Base-by-base conservation (phyloP, 225 moss, liverwort and hornwort genomes). In the Bryoerythrophyllum caledonicum region DNA sequence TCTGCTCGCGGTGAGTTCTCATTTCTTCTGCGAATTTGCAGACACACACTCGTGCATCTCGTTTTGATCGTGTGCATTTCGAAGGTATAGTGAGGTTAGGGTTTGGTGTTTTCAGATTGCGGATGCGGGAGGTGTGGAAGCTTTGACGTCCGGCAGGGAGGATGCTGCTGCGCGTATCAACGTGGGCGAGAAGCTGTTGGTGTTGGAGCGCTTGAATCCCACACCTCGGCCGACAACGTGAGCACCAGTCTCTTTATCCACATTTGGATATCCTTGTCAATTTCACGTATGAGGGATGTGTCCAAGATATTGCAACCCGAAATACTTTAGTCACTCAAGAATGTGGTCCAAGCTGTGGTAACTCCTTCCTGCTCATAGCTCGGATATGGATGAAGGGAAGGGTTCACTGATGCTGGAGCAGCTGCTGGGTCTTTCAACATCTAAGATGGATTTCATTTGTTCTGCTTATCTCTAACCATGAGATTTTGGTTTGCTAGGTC, bases 51-150 rank as follows among this genome's bases (percentile, higher is more conserved):
- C 38, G 38, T 38, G 38, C 38, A 38, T 38, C 8, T 38, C 38
- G 38, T 38, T 38, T 38, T n/a, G n/a, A n/a, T n/a, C n/a, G n/a
- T n/a, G n/a, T n/a, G n/a, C n/a, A n/a, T n/a, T n/a, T 67, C 74
- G 24, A 78, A 43, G 53, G 78, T 72, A 60, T 71, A 75, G 41
- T 65, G 63, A 38, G 57, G 23, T 72, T 75, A 68, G 78, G 81
- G 72, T 85, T 81, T 78, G 78, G 64, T 35, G 51, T 15, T 43
- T 68, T 68, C 82, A 93, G 91, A 96, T 96, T 70, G 85, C 77
- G 63, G 96, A 96, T 81, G 94, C 96, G 32, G 96, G 96, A 48
- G 94, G 94, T 40, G 76, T 92, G 21, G 86, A 94, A 57, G 92
- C 84, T 41, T 71, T 91, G 77, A 70, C 71, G 43, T 84, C 84